Conservation (phyloP, 164 flowering plant genomes). For the Paratinospora sagittata region DNA sequence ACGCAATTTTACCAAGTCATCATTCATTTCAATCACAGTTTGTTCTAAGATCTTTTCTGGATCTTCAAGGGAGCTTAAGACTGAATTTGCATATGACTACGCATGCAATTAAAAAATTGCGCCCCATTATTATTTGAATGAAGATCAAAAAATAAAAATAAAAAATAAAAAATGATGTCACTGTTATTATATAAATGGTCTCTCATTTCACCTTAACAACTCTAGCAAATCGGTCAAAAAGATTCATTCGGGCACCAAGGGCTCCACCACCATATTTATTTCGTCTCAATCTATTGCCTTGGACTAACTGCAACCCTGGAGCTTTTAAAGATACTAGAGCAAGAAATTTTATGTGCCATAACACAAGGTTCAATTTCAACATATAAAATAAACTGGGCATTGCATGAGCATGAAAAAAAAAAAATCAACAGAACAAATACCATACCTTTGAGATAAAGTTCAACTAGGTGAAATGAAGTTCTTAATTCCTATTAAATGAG, state of each 20-base stretch:
- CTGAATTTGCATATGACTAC: constrained; percentile 91
- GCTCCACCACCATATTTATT: constrained; percentile 37
- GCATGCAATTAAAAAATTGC: constrained; percentile 14
- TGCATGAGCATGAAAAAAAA: neutral
- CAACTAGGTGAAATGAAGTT: no score
- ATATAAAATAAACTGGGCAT: neutral
- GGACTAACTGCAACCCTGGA: constrained; percentile 22
- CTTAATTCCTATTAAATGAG: neutral
- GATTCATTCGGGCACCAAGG: constrained; percentile 63
- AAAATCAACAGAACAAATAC: neutral
- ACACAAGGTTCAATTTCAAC: neutral
- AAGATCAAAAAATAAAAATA: neutral
- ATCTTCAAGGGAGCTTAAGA: constrained; percentile 83
- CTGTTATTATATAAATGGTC: neutral
- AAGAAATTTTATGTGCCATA: constrained; percentile 3
- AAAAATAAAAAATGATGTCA: neutral
- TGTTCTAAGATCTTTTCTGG: constrained; percentile 97
- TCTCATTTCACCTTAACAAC: constrained; percentile 59
- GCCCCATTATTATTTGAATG: neutral
- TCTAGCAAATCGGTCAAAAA: constrained; percentile 88
- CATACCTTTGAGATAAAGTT: neutral
- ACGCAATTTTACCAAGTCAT: constrained; percentile 92
- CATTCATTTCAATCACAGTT: constrained; percentile 91
- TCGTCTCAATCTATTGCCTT: constrained; percentile 25
- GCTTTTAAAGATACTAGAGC: constrained; percentile 31